Percentiles rank a stretch among this genome's conserved stretches.
These are phyloP conservation scores for Ceratobasidium sp. DNA, from an alignment of 1,284 basidiomycete species.

Conservation along the genomic window DNA sequence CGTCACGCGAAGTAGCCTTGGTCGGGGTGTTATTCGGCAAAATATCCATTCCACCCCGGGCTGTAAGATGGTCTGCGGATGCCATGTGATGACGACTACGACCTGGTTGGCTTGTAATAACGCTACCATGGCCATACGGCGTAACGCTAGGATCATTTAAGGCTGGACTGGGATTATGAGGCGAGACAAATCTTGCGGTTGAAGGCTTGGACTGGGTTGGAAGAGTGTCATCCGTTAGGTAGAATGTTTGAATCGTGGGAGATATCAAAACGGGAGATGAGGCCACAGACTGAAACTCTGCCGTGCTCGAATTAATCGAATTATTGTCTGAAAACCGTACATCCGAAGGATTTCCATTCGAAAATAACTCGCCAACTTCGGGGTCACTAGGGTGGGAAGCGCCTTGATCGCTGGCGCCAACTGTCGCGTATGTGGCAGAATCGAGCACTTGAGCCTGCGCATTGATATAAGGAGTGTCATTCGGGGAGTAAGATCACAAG, in stretches of 20 bases:
- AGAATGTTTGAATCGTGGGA: background rate
- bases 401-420: background rate
- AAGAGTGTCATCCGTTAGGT: background rate
- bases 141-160: background rate
- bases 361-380: background rate
- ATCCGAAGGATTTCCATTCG: background rate
- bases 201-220: background rate
- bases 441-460: background rate
- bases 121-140: no score
- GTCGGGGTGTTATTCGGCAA: background rate
- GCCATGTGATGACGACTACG: no score
- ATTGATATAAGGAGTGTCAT: background rate
- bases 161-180: background rate
- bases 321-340: background rate
- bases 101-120: background rate
- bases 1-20: background rate
- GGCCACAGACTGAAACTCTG: background rate
- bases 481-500: background rate
- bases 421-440: background rate
- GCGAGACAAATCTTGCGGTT: background rate
- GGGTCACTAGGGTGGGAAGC: background rate
- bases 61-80: background rate
- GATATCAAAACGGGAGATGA: background rate
- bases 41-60: background rate
- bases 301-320: background rate